A percentile compares a stretch with the other conserved stretches of the same genome.
These are phyloP conservation scores for Aspergillus diversus DNA, from an alignment of 495 filamentous ascomycete species.

Conservation along the genomic window DNA sequence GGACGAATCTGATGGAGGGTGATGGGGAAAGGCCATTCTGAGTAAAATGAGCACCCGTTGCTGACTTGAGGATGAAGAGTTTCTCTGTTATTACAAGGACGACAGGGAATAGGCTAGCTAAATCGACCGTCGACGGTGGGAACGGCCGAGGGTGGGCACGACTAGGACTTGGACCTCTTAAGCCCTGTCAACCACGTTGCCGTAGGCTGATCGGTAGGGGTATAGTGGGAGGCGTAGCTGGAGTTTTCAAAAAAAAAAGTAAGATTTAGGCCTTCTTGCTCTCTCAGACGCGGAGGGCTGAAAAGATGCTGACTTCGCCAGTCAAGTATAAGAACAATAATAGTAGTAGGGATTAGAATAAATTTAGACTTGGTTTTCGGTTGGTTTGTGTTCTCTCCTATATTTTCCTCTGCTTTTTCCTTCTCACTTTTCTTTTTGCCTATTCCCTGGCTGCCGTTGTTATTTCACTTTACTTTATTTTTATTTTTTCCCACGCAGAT, in stretches of 20 bases:
- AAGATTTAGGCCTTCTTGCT: neutral
- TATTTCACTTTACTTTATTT: neutral
- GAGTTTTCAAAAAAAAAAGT: conserved; percentile 3
- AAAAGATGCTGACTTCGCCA: conserved; percentile 5
- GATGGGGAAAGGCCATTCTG: neutral
- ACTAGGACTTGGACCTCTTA: conserved; percentile 19
- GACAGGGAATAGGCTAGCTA: neutral
- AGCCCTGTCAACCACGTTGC: conserved; percentile 43
- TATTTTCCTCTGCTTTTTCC: conserved; percentile 12
- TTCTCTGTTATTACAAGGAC: neutral
- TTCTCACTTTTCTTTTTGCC: conserved; percentile 14
- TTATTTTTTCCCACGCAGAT: neutral
- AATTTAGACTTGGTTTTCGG: neutral
- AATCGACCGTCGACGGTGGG: conserved; percentile 2
- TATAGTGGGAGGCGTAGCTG: neutral
- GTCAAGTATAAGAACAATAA: neutral
- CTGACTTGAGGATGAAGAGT: conserved; percentile 3
- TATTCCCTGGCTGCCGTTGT: neutral
- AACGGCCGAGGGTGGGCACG: conserved; percentile 21
- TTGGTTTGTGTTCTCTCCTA: conserved; percentile 14
- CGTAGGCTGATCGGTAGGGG: conserved; percentile 26
- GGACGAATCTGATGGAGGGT: neutral
- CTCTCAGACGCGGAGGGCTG: neutral
- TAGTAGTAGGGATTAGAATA: neutral
- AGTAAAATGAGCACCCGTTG: neutral